Evolutionary conservation across 2,329 filamentous ascomycete genomes (phyloP), one percentile per base, ranked within the genome.

Genomic region (Colletotrichum echinochloae): DNA sequence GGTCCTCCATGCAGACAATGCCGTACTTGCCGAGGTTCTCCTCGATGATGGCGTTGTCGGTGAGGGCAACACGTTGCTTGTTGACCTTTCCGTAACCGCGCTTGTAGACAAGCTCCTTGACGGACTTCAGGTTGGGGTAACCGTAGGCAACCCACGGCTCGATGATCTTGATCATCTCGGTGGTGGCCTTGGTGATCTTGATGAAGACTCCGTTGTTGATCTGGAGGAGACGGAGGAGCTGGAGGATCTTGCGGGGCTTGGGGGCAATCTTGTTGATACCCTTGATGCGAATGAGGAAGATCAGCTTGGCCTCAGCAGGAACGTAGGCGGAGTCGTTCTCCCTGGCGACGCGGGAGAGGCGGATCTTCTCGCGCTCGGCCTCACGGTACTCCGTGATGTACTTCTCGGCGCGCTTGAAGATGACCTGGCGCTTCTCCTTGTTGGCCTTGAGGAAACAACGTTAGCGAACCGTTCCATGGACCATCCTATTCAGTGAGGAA

Each of bases 261-360:
- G 96, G 96, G 83, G 97, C 91, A 81, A 99, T 98, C 93, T 99
- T 99, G 94, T 98, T 98, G 94, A 99, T 98, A 97, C 95, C 96
- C 94, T 99, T 99, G 90, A 99, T 99, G 85, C 96, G 95, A 86
- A 98, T 88, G 80, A 99, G 91, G 85, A 99, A 99, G 88, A 95
- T 94, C 81, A 99, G 89, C 88, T 97, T 98, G 83, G 93, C 87
- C 90, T 99, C 94, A 75, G 94, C 95, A 75, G 94, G 92, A 78
- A 99, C 92, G 86, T 97, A 96, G 90, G 95, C 96, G 83, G 90
- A 93, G 84, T 95, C 95, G 81, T 94, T 91, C 85, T 94, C 89
- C 90, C 97, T 97, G 86, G 94, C 93, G 76, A 94, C 86, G 78
- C 96, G 95, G 81, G 89, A 83, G 74, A 99, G 92, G 81, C 96